Conservation (phyloP, 257 asterid species). For the Ilex aquifolium region DNA sequence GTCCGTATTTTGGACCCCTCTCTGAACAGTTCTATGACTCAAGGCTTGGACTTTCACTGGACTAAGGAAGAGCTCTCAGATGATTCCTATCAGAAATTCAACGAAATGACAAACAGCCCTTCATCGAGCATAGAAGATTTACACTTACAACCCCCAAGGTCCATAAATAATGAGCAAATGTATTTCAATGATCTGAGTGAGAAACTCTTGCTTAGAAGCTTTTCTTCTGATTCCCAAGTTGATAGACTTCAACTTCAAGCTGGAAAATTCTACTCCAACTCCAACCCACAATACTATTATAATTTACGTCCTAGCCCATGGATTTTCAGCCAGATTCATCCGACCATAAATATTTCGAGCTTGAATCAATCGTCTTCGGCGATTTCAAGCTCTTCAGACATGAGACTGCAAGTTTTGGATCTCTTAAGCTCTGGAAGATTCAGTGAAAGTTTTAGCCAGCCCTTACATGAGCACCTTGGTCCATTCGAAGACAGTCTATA, state of each 20-base stretch:
- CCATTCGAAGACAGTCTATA: conserved; percentile 23
- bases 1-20: conserved; percentile 18
- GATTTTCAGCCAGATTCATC: conserved; percentile 46
- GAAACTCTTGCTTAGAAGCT: conserved; percentile 38
- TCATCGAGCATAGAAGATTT: conserved; percentile 22
- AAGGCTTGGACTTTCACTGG: conserved; percentile 32
- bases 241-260: conserved; percentile 9
- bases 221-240: conserved; percentile 27
- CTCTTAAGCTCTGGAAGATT: conserved; percentile 55
- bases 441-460: conserved; percentile 25
- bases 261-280: conserved; percentile 22
- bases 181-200: conserved; percentile 21
- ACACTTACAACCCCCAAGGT: background rate
- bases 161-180: conserved; percentile 1
- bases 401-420: conserved; percentile 65
- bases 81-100: conserved; percentile 32
- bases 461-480: conserved; percentile 28
- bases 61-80: conserved; percentile 45
- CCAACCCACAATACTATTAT: conserved; percentile 7
- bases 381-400: conserved; percentile 27
- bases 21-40: conserved; percentile 38
- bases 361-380: conserved; percentile 23
- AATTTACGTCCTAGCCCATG: conserved; percentile 11
- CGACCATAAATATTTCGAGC: conserved; percentile 37
- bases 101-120: conserved; percentile 30